Evolutionary conservation across 2,329 filamentous ascomycete species (phyloP).

Genomic region (Fusarium neocosmosporiellum): DNA sequence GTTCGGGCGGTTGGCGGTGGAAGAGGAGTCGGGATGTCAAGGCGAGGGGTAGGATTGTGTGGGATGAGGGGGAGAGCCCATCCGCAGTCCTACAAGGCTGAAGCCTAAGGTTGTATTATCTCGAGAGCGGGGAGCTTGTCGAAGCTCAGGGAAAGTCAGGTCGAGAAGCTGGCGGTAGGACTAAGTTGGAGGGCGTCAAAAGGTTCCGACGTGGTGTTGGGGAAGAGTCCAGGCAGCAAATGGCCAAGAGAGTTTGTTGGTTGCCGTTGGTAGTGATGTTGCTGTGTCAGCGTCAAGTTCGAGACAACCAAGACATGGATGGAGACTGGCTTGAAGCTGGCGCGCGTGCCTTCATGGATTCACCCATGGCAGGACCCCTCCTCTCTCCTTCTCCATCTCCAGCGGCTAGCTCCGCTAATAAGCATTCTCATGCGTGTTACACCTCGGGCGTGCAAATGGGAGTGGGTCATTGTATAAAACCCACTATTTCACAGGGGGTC

Average conservation of each 20-base stretch:
- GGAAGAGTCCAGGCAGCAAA: background rate
- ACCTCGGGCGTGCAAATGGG: background rate
- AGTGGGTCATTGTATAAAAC: background rate
- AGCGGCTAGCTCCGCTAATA: constrained; percentile 28
- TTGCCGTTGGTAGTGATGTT: constrained; percentile 21
- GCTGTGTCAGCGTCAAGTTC: constrained; percentile 29
- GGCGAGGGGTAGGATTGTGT: constrained; percentile 22
- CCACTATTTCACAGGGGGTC: background rate
- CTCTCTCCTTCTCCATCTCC: constrained; percentile 13
- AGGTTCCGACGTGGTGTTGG: background rate
- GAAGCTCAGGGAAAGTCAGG: background rate
- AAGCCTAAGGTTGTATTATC: constrained; percentile 27
- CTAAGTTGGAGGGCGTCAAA: background rate
- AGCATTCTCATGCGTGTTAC: background rate
- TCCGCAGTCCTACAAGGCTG: constrained; percentile 35
- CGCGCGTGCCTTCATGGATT: background rate
- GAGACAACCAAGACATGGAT: constrained; percentile 12
- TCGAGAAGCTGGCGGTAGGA: constrained; percentile 1
- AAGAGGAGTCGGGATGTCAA: constrained; percentile 4
- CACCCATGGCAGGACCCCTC: constrained; percentile 29
- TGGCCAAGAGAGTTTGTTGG: background rate
- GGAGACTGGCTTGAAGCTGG: background rate
- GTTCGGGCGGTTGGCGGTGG: constrained; percentile 11
- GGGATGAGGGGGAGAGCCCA: constrained; percentile 35
- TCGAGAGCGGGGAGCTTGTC: constrained; percentile 17